phyloP scores from a whole-genome alignment of 1,284 basidiomycete species.

The Ganoderma lucidum region DNA sequence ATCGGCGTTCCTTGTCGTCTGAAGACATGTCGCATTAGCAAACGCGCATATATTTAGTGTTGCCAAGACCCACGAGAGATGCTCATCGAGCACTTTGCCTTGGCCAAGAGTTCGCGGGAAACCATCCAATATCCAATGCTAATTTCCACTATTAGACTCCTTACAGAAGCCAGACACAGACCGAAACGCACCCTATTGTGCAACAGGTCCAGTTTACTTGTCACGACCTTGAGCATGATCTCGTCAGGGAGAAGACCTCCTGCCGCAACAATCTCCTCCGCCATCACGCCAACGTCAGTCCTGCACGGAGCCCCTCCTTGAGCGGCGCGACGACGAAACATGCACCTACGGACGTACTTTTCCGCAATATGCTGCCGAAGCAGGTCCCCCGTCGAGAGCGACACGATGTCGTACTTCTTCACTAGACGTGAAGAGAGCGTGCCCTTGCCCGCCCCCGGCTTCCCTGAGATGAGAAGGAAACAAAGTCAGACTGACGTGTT shows the following conservation, averaged over 20 bases:
- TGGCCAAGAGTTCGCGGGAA: conserved; percentile 95
- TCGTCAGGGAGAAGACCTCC: conserved; percentile 83
- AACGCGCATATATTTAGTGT: background rate
- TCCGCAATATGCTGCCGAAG: conserved; percentile 82
- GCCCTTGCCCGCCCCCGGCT: conserved; percentile 83
- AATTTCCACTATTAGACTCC: background rate
- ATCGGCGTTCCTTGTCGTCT: conserved; percentile 71
- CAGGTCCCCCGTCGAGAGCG: conserved; percentile 84
- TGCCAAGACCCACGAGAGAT: conserved; percentile 60
- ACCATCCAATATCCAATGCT: conserved; percentile 96
- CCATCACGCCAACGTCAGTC: conserved; percentile 75
- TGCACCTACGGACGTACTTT: conserved; percentile 46
- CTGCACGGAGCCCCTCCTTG: conserved; percentile 41
- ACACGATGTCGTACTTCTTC: conserved; percentile 77
- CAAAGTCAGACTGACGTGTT: background rate
- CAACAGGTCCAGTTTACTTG: conserved; percentile 73
- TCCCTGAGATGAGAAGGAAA: conserved; percentile 38
- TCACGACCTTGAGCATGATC: conserved; percentile 78
- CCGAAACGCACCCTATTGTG: conserved; percentile 61
- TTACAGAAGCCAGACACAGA: no score
- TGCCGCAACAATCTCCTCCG: conserved; percentile 78
- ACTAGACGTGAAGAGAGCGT: conserved; percentile 78
- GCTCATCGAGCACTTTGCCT: conserved; percentile 83
- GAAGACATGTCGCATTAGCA: background rate
- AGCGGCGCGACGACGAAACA: background rate